phyloP scores from a whole-genome alignment of 345 rosid genomes.

The Moricandia moricandioides region DNA sequence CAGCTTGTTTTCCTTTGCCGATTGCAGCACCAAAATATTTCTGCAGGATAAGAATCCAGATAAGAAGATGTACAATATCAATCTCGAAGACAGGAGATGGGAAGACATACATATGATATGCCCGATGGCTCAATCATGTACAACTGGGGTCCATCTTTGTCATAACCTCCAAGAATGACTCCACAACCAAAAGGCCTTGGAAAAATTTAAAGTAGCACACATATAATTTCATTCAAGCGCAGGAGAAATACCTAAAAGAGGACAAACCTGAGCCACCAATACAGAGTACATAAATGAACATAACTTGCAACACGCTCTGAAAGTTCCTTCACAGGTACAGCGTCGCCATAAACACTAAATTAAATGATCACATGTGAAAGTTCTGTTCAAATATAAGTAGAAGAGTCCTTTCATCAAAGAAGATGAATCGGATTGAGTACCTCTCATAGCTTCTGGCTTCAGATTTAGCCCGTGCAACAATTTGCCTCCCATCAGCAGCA shows the following conservation, averaged over 20 bases:
- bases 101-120: conserved; percentile 76
- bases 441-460: conserved; percentile 88
- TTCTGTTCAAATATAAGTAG: not conserved
- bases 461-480: conserved; percentile 85
- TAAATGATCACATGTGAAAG: conserved; percentile 18
- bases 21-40: conserved; percentile 95
- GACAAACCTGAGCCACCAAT: conserved; percentile 97
- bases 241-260: not conserved
- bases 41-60: conserved; percentile 34
- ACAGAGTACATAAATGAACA: conserved; percentile 91
- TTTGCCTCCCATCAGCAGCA: conserved; percentile 99
- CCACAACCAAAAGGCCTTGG: conserved; percentile 97
- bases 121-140: conserved; percentile 98
- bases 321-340: conserved; percentile 90
- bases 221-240: not conserved
- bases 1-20: conserved; percentile 98
- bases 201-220: conserved; percentile 3
- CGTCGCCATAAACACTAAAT: conserved; percentile 76
- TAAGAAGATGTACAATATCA: no score
- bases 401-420: not conserved
- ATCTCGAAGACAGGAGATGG: not conserved
- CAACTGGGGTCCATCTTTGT: conserved; percentile 94
- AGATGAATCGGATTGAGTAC: conserved; percentile 37
- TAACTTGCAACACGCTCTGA: conserved; percentile 95
- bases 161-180: conserved; percentile 95